Evolutionary conservation across 2,329 filamentous ascomycete genomes (phyloP).

Genomic region (Fusarium miscanthi): DNA sequence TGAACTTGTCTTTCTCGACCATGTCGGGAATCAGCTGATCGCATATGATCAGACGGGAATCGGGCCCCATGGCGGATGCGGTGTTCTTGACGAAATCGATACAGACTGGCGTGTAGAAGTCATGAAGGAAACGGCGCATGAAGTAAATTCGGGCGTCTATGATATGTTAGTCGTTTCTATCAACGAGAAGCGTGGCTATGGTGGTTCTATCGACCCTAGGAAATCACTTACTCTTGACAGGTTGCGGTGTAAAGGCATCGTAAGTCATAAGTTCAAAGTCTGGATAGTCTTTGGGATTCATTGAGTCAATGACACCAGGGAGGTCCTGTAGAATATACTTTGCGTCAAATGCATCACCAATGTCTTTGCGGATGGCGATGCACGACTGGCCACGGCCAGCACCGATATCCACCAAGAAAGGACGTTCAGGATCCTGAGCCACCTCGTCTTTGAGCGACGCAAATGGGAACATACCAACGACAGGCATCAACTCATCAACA

Average conservation of each 20-base stretch:
- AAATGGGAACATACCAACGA: constrained; percentile 52
- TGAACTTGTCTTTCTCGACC: constrained; percentile 42
- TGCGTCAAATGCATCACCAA: constrained; percentile 37
- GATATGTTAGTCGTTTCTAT: not conserved
- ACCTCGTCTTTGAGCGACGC: constrained; percentile 45
- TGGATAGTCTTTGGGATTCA: constrained; percentile 34
- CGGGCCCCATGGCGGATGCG: constrained; percentile 47
- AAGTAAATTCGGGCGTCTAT: constrained; percentile 50
- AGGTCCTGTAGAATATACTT: constrained; percentile 51
- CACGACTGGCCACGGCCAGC: constrained; percentile 48
- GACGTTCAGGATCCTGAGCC: constrained; percentile 43
- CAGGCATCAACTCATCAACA: constrained; percentile 49
- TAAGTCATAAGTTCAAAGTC: constrained; percentile 45
- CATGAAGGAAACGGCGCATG: constrained; percentile 49
- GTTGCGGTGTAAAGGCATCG: constrained; percentile 34
- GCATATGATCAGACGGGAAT: constrained; percentile 50
- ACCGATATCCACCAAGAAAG: constrained; percentile 49
- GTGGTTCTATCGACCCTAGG: fast-evolving
- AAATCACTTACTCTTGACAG: constrained; percentile 35
- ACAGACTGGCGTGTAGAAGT: constrained; percentile 48
- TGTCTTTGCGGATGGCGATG: constrained; percentile 45
- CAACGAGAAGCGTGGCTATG: too few relatives aligned
- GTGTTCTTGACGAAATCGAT: constrained; percentile 48
- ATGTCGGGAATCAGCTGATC: constrained; percentile 50
- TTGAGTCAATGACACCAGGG: constrained; percentile 45